These are phyloP conservation scores for Epichloe amarillans DNA, from an alignment of 2,329 filamentous ascomycete genomes.

Conservation along the genomic window DNA sequence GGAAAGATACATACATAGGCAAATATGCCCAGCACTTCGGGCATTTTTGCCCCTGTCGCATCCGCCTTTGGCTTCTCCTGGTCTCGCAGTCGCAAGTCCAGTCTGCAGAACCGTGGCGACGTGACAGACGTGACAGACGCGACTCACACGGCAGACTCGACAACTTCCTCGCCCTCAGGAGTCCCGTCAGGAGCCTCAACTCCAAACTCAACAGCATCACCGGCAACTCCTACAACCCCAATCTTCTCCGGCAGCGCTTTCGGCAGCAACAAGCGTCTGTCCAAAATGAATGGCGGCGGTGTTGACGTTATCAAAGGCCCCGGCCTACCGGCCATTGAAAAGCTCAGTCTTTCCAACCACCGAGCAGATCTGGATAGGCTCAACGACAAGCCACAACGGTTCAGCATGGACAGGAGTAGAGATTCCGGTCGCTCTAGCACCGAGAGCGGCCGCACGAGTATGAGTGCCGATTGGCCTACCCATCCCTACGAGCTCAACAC, in stretches of 20 bases:
- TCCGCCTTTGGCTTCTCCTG: constrained; percentile 22
- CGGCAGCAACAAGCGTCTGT: constrained; percentile 10
- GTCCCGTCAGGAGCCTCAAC: constrained; percentile 1
- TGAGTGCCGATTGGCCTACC: constrained; percentile 24
- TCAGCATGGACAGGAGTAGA: constrained; percentile 14
- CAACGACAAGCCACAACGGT: constrained; percentile 10
- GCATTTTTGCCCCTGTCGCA: constrained; percentile 18
- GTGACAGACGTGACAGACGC: constrained; percentile 8
- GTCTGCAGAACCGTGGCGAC: constrained; percentile 7
- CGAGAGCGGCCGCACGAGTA: constrained; percentile 24
- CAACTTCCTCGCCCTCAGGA: constrained; percentile 1
- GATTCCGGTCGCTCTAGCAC: constrained; percentile 13
- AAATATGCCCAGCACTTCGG: constrained; percentile 17
- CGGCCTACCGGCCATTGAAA: constrained; percentile 17
- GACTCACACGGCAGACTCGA: constrained; percentile 6
- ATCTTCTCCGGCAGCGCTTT: constrained; percentile 7
- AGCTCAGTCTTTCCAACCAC: constrained; percentile 13
- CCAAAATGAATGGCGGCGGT: constrained; percentile 20
- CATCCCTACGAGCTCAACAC: constrained; percentile 28
- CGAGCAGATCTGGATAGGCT: constrained; percentile 9
- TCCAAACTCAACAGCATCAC: constrained; percentile 6
- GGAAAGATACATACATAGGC: background rate
- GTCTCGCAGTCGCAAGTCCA: constrained; percentile 12
- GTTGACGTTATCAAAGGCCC: constrained; percentile 18
- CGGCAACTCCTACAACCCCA: constrained; percentile 4